Evolutionary conservation across 768 basidiomycete genomes (phyloP).

Genomic region (Stropharia rugosoannulata): DNA sequence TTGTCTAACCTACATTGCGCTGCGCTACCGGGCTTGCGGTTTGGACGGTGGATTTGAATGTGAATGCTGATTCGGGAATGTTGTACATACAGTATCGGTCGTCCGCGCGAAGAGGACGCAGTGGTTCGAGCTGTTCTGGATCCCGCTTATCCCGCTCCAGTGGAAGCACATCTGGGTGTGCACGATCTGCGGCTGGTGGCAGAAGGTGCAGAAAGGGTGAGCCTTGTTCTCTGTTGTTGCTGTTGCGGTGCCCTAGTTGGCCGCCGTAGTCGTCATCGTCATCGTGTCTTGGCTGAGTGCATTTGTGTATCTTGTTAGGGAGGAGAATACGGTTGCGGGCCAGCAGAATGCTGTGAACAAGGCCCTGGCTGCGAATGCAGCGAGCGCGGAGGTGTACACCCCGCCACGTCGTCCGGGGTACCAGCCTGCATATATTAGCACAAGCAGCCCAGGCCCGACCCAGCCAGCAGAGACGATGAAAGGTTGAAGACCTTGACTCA

Average conservation of each 20-base stretch:
- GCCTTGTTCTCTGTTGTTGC: slow-evolving; percentile 37
- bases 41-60: no score
- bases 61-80: background rate
- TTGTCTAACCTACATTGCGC: no score
- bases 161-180: slow-evolving; percentile 69
- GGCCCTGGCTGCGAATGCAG: background rate
- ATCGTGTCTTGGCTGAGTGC: background rate
- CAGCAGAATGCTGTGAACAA: background rate
- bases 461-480: background rate
- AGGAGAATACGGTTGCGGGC: background rate
- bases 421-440: slow-evolving; percentile 37
- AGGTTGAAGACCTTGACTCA: background rate
- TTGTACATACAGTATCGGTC: slow-evolving; percentile 47
- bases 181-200: slow-evolving; percentile 64
- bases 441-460: background rate
- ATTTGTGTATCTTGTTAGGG: background rate
- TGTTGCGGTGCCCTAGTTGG: no score
- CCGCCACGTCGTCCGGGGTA: slow-evolving; percentile 37
- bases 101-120: slow-evolving; percentile 60
- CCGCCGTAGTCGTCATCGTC: no score
- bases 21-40: no score
- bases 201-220: slow-evolving; percentile 43
- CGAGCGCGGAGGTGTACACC: slow-evolving; percentile 19
- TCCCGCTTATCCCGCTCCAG: slow-evolving; percentile 67
- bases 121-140: slow-evolving; percentile 78